These are phyloP conservation scores for Saccharomyces cerevisiae DNA, from an alignment of 805 yeast species.

Conservation along the genomic window DNA sequence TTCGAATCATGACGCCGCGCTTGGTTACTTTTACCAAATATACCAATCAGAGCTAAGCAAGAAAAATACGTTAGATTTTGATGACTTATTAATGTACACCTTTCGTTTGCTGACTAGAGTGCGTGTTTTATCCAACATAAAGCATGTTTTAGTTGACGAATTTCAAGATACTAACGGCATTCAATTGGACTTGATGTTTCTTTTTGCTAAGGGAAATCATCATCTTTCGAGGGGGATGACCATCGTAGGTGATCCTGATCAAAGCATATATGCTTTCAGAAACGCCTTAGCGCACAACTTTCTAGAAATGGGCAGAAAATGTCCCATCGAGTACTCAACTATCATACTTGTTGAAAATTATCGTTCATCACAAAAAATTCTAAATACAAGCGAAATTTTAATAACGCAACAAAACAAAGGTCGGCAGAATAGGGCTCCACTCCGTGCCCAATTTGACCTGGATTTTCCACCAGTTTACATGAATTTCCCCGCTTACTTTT, in stretches of 20 bases:
- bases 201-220: conserved; percentile 37
- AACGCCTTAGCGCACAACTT: conserved; percentile 70
- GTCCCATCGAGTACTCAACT: conserved; percentile 29
- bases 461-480: conserved; percentile 42
- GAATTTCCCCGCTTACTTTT: conserved; percentile 33
- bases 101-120: conserved; percentile 38
- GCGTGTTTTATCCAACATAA: conserved; percentile 40
- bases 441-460: conserved; percentile 39
- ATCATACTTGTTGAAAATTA: conserved; percentile 61
- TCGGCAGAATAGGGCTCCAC: conserved; percentile 33
- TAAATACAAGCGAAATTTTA: conserved; percentile 53
- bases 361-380: conserved; percentile 64
- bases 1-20: conserved; percentile 25
- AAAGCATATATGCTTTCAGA: conserved; percentile 83
- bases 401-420: conserved; percentile 49
- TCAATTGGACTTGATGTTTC: conserved; percentile 61
- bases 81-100: conserved; percentile 63
- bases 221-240: conserved; percentile 51
- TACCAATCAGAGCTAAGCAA: conserved; percentile 44
- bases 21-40: conserved; percentile 37
- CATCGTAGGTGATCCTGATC: conserved; percentile 95
- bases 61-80: conserved; percentile 61
- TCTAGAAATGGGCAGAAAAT: conserved; percentile 39
- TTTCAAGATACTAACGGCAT: conserved; percentile 84
- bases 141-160: conserved; percentile 84